Conservation (phyloP, 257 asterid genomes). For the Knoxia roxburghii region DNA sequence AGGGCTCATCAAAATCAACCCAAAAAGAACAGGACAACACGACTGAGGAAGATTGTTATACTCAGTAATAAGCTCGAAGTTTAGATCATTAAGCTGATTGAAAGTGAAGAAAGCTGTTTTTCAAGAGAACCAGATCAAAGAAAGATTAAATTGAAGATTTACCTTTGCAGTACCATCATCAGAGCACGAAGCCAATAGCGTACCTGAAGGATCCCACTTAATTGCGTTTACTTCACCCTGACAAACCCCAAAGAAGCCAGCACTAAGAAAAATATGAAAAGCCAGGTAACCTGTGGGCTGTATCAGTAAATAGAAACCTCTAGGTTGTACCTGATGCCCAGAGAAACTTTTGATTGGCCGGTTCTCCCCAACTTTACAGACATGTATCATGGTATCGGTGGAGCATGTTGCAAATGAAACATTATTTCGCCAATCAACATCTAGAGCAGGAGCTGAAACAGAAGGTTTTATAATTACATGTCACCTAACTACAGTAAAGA, state of each 20-base stretch:
- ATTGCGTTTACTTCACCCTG: conserved; percentile 97
- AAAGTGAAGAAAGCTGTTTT: background rate
- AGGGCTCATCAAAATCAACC: background rate
- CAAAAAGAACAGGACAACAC: background rate
- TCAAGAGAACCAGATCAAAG: background rate
- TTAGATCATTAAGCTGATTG: background rate
- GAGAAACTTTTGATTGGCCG: conserved; percentile 70
- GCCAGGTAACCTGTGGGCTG: background rate
- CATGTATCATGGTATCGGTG: conserved; percentile 92
- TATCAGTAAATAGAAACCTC: conserved; percentile 3
- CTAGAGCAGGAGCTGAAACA: conserved; percentile 80
- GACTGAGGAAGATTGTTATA: background rate
- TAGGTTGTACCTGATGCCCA: conserved; percentile 75
- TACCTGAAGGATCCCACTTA: conserved; percentile 98
- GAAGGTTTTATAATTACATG: background rate
- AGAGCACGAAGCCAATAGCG: conserved; percentile 91
- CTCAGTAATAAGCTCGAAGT: background rate
- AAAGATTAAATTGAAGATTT: background rate
- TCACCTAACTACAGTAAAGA: conserved; percentile 1
- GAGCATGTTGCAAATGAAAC: conserved; percentile 92
- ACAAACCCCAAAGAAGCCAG: conserved; percentile 15
- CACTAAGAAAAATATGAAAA: background rate
- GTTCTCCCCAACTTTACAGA: conserved; percentile 89
- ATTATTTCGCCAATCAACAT: conserved; percentile 96
- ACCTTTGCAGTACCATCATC: conserved; percentile 97